phyloP scores from a whole-genome alignment of 2,329 filamentous ascomycete species.

The Aspergillus udagawae region DNA sequence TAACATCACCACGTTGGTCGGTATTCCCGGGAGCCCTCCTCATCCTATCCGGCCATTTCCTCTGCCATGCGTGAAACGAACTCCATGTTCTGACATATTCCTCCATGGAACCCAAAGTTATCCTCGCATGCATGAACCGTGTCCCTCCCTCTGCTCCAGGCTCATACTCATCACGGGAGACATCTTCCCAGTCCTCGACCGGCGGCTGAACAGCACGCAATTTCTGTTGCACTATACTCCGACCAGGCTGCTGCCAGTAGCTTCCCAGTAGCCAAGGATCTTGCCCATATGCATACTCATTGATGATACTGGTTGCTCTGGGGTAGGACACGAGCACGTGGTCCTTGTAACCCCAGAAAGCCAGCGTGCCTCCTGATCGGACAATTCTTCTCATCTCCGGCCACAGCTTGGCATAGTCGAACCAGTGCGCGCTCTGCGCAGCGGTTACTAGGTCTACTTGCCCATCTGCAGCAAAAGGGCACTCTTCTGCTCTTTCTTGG shows the following conservation, averaged over 20 bases:
- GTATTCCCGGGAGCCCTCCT: background rate
- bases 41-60: background rate
- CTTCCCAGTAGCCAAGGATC: conserved; percentile 50
- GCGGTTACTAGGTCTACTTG: conserved; percentile 51
- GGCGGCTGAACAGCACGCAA: conserved; percentile 53
- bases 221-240: conserved; percentile 51
- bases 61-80: conserved; percentile 55
- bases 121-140: conserved; percentile 50
- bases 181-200: conserved; percentile 48
- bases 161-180: conserved; percentile 55
- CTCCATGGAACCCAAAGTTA: conserved; percentile 57
- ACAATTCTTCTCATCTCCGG: conserved; percentile 53
- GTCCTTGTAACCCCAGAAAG: conserved; percentile 65
- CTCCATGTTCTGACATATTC: conserved; percentile 61
- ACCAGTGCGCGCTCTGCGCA: conserved; percentile 64
- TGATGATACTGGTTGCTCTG: conserved; percentile 50
- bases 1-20: background rate
- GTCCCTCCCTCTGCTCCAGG: conserved; percentile 38
- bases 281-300: conserved; percentile 53
- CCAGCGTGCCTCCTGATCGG: conserved; percentile 54
- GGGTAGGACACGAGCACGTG: conserved; percentile 55
- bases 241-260: conserved; percentile 58
- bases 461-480: conserved; percentile 47
- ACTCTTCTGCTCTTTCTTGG: conserved; percentile 51
- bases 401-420: conserved; percentile 56